Percentiles rank a stretch among this genome's conserved stretches.
These are phyloP conservation scores for Azolla pinnata DNA, from an alignment of 75 land plant species.

Conservation along the genomic window DNA sequence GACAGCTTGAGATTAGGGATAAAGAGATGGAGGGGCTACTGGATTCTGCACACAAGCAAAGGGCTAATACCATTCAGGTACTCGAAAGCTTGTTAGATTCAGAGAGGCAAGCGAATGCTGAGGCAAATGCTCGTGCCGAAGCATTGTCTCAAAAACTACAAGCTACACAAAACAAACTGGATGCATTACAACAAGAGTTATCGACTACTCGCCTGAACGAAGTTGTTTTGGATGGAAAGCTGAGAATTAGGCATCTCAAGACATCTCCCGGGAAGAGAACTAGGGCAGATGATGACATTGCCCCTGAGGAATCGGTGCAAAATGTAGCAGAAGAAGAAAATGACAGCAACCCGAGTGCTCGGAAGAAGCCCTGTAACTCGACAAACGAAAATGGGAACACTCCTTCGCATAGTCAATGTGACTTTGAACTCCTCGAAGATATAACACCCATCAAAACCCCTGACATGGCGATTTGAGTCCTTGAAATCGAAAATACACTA, in stretches of 20 bases:
- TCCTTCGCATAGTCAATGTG: slow-evolving; percentile 6
- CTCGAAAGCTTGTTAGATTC: slow-evolving; percentile 58
- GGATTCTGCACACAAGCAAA: slow-evolving; percentile 59
- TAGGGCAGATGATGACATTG: slow-evolving; percentile 42
- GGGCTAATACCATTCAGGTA: slow-evolving; percentile 66
- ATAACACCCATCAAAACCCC: too few relatives aligned
- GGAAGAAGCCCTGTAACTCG: slow-evolving; percentile 17
- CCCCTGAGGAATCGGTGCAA: slow-evolving; percentile 47
- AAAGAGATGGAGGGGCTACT: slow-evolving; percentile 66
- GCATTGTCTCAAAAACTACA: slow-evolving; percentile 69
- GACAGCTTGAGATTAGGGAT: slow-evolving; percentile 61
- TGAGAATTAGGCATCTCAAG: slow-evolving; percentile 20
- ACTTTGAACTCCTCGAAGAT: too few relatives aligned
- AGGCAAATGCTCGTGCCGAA: slow-evolving; percentile 69
- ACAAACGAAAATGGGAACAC: slow-evolving; percentile 49
- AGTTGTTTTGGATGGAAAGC: slow-evolving; percentile 56
- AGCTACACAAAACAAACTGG: slow-evolving; percentile 59
- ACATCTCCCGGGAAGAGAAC: slow-evolving; percentile 49
- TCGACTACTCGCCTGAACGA: slow-evolving; percentile 55
- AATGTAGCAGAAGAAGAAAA: slow-evolving; percentile 43
- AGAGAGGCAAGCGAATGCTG: slow-evolving; percentile 63
- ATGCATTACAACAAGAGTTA: slow-evolving; percentile 58
- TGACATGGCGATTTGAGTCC: too few relatives aligned
- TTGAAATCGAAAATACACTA: too few relatives aligned
- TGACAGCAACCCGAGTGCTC: slow-evolving; percentile 13